These are phyloP conservation scores for Yamadazyma diospyri DNA, from an alignment of 1,139 yeast genomes.

Conservation along the genomic window DNA sequence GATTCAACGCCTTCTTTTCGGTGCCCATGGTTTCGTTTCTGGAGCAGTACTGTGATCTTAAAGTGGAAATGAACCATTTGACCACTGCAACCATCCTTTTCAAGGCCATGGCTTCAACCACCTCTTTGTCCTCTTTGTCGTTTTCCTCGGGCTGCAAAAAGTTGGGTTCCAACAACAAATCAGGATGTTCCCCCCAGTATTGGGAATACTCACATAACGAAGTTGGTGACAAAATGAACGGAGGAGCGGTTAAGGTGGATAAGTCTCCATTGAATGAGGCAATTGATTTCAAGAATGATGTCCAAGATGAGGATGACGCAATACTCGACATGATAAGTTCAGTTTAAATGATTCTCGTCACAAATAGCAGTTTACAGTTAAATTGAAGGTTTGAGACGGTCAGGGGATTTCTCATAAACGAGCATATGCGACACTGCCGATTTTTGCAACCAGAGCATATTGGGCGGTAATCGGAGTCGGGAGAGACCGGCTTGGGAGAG, in stretches of 20 bases:
- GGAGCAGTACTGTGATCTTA: slow-evolving; percentile 90
- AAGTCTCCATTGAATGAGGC: slow-evolving; percentile 94
- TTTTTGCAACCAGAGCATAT: slow-evolving; percentile 1
- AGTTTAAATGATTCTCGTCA: neutral
- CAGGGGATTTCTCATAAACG: slow-evolving; percentile 2
- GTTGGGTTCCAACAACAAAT: slow-evolving; percentile 70
- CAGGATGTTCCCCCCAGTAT: slow-evolving; percentile 91
- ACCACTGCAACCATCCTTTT: slow-evolving; percentile 76
- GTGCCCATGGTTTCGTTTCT: slow-evolving; percentile 87
- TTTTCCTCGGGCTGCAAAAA: slow-evolving; percentile 37
- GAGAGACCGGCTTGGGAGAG: neutral
- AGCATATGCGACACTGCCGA: slow-evolving; percentile 5
- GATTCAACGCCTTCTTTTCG: slow-evolving; percentile 94
- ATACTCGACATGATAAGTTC: slow-evolving; percentile 18
- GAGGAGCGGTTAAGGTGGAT: slow-evolving; percentile 94
- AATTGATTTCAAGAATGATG: slow-evolving; percentile 83
- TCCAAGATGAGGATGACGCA: slow-evolving; percentile 59
- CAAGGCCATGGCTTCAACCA: slow-evolving; percentile 49
- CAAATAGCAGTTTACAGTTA: neutral
- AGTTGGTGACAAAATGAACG: slow-evolving; percentile 90
- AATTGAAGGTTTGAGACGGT: too few species aligned
- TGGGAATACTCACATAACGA: slow-evolving; percentile 89
- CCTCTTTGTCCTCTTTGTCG: slow-evolving; percentile 29
- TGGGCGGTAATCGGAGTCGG: neutral
- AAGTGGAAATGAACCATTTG: slow-evolving; percentile 86